Conservation (phyloP, 2,329 filamentous ascomycete genomes). For the Orbilia blumenaviensis region DNA sequence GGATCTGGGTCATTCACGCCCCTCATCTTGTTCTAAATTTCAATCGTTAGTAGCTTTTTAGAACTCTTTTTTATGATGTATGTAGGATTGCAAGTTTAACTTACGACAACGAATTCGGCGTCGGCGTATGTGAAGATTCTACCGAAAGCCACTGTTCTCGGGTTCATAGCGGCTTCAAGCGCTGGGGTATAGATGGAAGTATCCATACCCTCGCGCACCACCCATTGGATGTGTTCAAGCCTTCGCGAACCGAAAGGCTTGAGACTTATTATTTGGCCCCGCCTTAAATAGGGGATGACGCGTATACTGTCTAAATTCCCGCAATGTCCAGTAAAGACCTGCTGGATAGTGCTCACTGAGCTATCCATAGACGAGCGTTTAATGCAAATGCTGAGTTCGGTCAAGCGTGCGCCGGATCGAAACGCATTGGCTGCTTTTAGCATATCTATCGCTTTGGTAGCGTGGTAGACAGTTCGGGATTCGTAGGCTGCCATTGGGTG, state of each 20-base stretch:
- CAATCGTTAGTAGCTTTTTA: not conserved
- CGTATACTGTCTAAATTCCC: not conserved
- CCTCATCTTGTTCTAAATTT: not conserved
- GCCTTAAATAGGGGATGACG: conserved; percentile 3
- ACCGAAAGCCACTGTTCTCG: not conserved
- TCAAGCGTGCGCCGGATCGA: not conserved
- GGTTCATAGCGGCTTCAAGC: not conserved
- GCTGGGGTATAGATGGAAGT: not conserved
- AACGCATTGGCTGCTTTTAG: not conserved
- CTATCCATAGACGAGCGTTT: not conserved
- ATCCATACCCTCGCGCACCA: not conserved
- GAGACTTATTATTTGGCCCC: not conserved
- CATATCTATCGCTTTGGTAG: not conserved
- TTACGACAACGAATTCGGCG: conserved; percentile 11
- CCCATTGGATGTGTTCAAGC: conserved; percentile 11
- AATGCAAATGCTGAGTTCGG: conserved; percentile 18
- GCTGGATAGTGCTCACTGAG: not conserved
- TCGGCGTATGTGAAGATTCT: not conserved
- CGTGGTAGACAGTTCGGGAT: conserved; percentile 27
- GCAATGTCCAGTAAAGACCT: conserved; percentile 27
- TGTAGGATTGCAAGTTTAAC: not conserved
- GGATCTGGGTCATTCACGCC: not conserved
- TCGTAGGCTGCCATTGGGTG: conserved; percentile 35
- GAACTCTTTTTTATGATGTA: no score
- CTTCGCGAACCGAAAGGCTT: not conserved